Conservation (phyloP, 805 yeast species). For the Wickerhamiella bombiphila region DNA sequence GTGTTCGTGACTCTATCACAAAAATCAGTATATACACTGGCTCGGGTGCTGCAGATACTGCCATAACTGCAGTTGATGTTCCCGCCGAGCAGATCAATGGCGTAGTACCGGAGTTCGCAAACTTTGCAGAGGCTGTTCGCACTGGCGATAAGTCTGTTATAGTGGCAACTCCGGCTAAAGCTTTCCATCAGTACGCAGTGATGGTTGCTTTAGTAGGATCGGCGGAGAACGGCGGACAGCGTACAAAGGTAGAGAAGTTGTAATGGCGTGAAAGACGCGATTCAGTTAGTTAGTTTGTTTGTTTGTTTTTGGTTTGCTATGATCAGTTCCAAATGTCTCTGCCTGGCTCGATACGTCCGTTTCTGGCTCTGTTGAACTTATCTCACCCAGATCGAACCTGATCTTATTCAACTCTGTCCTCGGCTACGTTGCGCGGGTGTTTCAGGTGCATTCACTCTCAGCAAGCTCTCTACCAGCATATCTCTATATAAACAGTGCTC, state of each 20-base stretch:
- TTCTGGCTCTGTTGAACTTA: too few species aligned
- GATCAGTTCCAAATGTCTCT: too few species aligned
- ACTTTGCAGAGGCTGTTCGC: conserved; percentile 44
- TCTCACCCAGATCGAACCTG: too few species aligned
- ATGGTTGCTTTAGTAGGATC: conserved; percentile 76
- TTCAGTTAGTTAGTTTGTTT: too few species aligned
- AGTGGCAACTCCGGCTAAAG: conserved; percentile 51
- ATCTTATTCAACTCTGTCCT: too few species aligned
- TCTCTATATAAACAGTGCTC: too few species aligned
- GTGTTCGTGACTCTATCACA: conserved; percentile 32
- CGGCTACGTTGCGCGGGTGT: too few species aligned
- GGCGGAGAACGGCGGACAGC: conserved; percentile 29
- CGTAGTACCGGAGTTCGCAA: conserved; percentile 37
- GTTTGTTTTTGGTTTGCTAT: too few species aligned
- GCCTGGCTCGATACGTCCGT: too few species aligned
- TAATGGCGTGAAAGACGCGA: background rate
- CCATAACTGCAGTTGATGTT: conserved; percentile 7
- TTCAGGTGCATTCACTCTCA: too few species aligned
- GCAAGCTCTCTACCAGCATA: too few species aligned
- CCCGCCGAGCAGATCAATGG: conserved; percentile 38
- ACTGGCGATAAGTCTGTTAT: conserved; percentile 46
- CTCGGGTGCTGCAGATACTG: conserved; percentile 10
- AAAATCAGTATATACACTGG: conserved; percentile 18
- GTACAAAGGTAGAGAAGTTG: conserved; percentile 21
- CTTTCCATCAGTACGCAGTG: conserved; percentile 87